Conservation (phyloP, 345 rosid genomes). For the Bruguiera gymnorhiza region DNA sequence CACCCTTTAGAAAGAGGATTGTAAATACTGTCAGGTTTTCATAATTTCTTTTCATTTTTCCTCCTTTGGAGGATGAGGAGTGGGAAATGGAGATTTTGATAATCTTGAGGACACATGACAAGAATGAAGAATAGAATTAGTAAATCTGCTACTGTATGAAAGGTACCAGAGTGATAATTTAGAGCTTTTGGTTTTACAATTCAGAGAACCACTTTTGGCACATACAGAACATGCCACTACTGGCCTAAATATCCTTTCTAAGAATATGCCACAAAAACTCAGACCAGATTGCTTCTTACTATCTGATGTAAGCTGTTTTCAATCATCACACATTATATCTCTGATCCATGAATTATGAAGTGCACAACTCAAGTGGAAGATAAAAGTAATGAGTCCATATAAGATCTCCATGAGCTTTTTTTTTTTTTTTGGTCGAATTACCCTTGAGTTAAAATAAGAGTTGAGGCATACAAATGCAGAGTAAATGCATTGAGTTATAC, state of each 20-base stretch:
- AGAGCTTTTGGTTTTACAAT: not conserved
- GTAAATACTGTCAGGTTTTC: slow-evolving; percentile 23
- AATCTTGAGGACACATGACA: not conserved
- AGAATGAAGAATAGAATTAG: slow-evolving; percentile 2
- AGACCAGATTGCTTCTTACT: no score
- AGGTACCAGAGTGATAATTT: not conserved
- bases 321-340: no score
- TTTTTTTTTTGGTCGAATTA: no score
- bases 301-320: no score
- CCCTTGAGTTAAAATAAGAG: no score
- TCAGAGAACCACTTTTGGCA: not conserved
- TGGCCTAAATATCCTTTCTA: not conserved
- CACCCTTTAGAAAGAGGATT: slow-evolving; percentile 51
- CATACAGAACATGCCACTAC: not conserved
- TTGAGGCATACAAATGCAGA: not conserved
- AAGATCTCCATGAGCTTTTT: no score
- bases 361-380: no score
- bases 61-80: no score
- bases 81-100: no score
- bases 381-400: no score
- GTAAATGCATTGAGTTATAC: not conserved
- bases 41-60: not conserved
- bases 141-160: not conserved
- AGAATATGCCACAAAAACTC: no score
- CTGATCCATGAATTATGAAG: no score